These are phyloP conservation scores for Rhizopus stolonifer DNA, from an alignment of 371 early-diverging fungal species.

Conservation along the genomic window DNA sequence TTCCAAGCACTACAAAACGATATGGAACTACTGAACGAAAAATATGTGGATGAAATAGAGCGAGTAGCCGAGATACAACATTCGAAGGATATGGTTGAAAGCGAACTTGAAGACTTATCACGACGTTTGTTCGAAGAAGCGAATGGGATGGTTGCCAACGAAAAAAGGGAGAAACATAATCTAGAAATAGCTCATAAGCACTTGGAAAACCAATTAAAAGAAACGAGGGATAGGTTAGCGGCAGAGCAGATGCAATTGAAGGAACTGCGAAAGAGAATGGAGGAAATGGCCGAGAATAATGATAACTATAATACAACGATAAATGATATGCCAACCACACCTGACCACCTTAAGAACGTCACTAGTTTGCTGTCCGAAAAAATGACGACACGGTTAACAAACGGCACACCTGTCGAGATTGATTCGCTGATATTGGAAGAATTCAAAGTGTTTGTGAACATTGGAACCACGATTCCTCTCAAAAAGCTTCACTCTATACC, in stretches of 20 bases:
- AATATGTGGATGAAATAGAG: slow-evolving; percentile 85
- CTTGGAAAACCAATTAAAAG: slow-evolving; percentile 63
- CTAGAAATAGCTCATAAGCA: slow-evolving; percentile 59
- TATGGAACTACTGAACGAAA: slow-evolving; percentile 61
- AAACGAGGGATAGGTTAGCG: slow-evolving; percentile 65
- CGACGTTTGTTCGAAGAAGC: slow-evolving; percentile 91
- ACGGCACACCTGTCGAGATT: slow-evolving; percentile 37
- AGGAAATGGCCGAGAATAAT: slow-evolving; percentile 51
- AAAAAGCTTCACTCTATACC: slow-evolving; percentile 73
- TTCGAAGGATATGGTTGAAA: slow-evolving; percentile 86
- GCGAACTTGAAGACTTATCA: slow-evolving; percentile 90
- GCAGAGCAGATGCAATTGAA: slow-evolving; percentile 78
- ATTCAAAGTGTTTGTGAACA: slow-evolving; percentile 78
- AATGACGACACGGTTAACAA: not conserved
- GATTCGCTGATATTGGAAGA: slow-evolving; percentile 72
- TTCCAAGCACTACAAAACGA: slow-evolving; percentile 53
- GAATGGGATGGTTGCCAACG: slow-evolving; percentile 88
- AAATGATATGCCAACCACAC: slow-evolving; percentile 8
- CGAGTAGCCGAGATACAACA: slow-evolving; percentile 88
- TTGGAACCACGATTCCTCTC: slow-evolving; percentile 58
- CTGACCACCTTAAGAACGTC: slow-evolving; percentile 20
- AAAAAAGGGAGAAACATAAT: slow-evolving; percentile 67
- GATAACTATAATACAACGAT: not conserved
- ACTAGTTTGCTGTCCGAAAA: slow-evolving; percentile 15
- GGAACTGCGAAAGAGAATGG: slow-evolving; percentile 71